Evolutionary conservation across 2,329 filamentous ascomycete genomes (phyloP).

Genomic region (Thielaviopsis populi): DNA sequence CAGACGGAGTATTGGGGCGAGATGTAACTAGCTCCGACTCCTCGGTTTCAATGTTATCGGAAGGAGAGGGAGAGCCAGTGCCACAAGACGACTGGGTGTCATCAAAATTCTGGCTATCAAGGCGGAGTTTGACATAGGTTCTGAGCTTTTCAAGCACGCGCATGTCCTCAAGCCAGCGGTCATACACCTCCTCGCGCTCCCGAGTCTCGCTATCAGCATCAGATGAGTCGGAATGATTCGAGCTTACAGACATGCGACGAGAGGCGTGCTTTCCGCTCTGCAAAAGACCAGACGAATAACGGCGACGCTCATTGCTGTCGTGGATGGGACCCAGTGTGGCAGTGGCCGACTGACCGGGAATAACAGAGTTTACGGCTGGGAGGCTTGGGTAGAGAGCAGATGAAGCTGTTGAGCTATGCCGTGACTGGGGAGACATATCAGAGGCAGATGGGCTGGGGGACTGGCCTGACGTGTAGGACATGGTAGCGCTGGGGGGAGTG

Average conservation of each 20-base stretch:
- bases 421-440: conserved; percentile 50
- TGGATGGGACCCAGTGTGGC: conserved; percentile 57
- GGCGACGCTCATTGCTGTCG: conserved; percentile 46
- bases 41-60: background rate
- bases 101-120: conserved; percentile 42
- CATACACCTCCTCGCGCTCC: conserved; percentile 47
- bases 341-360: conserved; percentile 50
- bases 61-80: background rate
- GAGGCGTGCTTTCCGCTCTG: conserved; percentile 38
- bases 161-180: conserved; percentile 51
- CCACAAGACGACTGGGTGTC: conserved; percentile 23
- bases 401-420: conserved; percentile 43
- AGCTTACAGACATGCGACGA: conserved; percentile 26
- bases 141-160: conserved; percentile 48
- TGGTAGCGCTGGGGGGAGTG: conserved; percentile 58
- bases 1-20: conserved; percentile 2
- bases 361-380: conserved; percentile 51
- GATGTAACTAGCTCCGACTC: conserved; percentile 12
- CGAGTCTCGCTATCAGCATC: conserved; percentile 37
- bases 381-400: conserved; percentile 62
- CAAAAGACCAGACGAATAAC: conserved; percentile 52
- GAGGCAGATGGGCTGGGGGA: conserved; percentile 59
- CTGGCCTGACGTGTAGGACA: conserved; percentile 65
- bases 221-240: conserved; percentile 37
- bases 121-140: conserved; percentile 40